These are phyloP conservation scores for Penicillium samsonianum DNA, from an alignment of 495 filamentous ascomycete species.

Conservation along the genomic window DNA sequence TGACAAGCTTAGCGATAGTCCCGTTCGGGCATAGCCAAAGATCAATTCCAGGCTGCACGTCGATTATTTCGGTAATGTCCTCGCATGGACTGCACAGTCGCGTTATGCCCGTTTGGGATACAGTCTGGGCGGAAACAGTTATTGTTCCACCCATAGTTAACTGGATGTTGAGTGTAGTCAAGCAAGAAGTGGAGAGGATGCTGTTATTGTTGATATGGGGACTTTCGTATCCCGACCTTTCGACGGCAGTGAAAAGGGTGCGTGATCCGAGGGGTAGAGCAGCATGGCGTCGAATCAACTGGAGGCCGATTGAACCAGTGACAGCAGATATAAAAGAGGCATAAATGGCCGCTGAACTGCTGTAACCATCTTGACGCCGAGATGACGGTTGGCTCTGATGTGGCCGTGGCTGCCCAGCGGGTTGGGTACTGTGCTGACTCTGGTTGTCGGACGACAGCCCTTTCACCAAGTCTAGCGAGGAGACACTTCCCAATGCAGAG, in stretches of 20 bases:
- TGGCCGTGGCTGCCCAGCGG: conserved; percentile 31
- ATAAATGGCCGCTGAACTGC: conserved; percentile 45
- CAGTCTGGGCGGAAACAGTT: conserved; percentile 42
- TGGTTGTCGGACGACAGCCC: conserved; percentile 41
- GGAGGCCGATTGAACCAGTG: conserved; percentile 43
- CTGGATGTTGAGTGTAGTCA: conserved; percentile 46
- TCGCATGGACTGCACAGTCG: conserved; percentile 32
- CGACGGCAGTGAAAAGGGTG: conserved; percentile 44
- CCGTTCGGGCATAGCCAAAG: conserved; percentile 56
- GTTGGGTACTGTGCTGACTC: conserved; percentile 18
- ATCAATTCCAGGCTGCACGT: conserved; percentile 35
- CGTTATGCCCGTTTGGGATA: conserved; percentile 40
- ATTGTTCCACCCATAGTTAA: conserved; percentile 41
- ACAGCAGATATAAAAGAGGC: conserved; percentile 47
- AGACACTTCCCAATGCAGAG: conserved; percentile 44
- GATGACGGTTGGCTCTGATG: conserved; percentile 29
- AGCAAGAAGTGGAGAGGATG: conserved; percentile 29
- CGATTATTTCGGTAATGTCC: conserved; percentile 21
- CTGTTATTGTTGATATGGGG: conserved; percentile 33
- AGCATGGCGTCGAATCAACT: conserved; percentile 38
- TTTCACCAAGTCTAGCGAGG: conserved; percentile 41
- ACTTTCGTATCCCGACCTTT: conserved; percentile 35
- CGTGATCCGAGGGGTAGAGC: conserved; percentile 49
- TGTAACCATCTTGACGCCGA: conserved; percentile 38
- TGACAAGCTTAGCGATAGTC: conserved; percentile 46